phyloP scores from a whole-genome alignment of 2,329 filamentous ascomycete genomes.

The Scedosporium minutisporum region DNA sequence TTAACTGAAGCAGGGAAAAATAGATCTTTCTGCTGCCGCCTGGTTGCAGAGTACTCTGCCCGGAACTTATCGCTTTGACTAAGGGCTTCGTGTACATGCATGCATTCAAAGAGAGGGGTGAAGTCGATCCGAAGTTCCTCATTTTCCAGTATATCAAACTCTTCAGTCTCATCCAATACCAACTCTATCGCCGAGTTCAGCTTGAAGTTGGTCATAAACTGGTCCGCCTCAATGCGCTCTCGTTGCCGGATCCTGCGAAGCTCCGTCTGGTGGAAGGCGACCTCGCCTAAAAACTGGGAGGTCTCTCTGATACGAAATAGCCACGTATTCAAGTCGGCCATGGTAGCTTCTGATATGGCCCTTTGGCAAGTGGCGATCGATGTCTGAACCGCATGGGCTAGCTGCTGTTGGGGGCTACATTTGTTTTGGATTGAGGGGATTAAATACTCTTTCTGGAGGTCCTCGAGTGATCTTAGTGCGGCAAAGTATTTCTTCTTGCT shows the following conservation, averaged over 20 bases:
- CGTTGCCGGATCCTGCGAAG: constrained; percentile 74
- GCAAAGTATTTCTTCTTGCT: constrained; percentile 93
- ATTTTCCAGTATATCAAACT: constrained; percentile 91
- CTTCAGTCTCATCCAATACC: constrained; percentile 88
- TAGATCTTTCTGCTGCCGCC: constrained; percentile 84
- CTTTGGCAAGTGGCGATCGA: constrained; percentile 90
- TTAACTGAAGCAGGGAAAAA: constrained; percentile 69
- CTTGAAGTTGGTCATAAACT: constrained; percentile 73
- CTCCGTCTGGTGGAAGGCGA: constrained; percentile 94
- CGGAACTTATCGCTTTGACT: constrained; percentile 88
- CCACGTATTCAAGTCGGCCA: constrained; percentile 96
- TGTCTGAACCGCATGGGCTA: constrained; percentile 91
- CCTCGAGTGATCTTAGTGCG: constrained; percentile 84
- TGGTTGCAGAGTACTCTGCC: constrained; percentile 78
- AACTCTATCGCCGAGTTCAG: constrained; percentile 93
- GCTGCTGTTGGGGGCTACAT: constrained; percentile 86
- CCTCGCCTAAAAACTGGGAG: constrained; percentile 89
- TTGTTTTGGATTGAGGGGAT: constrained; percentile 62
- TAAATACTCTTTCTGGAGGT: constrained; percentile 91
- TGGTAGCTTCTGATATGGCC: constrained; percentile 90
- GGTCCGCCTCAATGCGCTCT: constrained; percentile 66
- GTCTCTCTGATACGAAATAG: constrained; percentile 90
- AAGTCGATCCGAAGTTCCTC: constrained; percentile 94
- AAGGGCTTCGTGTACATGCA: constrained; percentile 93
- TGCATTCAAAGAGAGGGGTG: constrained; percentile 82